phyloP scores from a whole-genome alignment of 257 asterid genomes.

The Solanum sitiens region DNA sequence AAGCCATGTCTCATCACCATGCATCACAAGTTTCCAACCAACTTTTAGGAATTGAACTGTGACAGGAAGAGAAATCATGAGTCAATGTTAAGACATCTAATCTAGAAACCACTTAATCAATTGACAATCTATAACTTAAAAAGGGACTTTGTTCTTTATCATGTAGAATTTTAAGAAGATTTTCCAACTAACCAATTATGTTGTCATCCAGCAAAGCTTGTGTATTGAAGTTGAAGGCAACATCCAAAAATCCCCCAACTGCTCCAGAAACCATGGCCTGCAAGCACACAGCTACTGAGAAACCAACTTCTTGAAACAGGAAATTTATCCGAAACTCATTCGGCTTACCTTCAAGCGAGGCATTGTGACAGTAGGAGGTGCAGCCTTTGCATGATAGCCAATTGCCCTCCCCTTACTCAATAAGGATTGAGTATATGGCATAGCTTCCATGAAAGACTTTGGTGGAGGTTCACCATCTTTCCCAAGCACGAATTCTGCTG shows the following conservation, averaged over 20 bases:
- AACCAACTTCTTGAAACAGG: not conserved
- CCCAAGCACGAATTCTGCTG: constrained; percentile 91
- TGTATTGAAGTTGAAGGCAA: constrained; percentile 83
- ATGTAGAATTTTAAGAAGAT: not conserved
- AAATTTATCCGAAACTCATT: not conserved
- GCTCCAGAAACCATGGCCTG: constrained; percentile 98
- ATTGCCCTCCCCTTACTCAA: constrained; percentile 56
- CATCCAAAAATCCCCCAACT: constrained; percentile 82
- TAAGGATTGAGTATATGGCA: constrained; percentile 83
- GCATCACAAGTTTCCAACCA: constrained; percentile 94
- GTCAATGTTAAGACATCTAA: not conserved
- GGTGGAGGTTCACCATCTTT: constrained; percentile 66
- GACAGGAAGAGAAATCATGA: constrained; percentile 5
- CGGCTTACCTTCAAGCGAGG: constrained; percentile 77
- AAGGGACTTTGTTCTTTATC: not conserved
- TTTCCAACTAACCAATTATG: constrained; percentile 63
- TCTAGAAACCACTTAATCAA: not conserved
- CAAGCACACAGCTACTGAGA: not conserved
- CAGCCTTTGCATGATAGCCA: constrained; percentile 92
- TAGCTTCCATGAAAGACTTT: constrained; percentile 49
- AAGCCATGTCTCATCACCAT: constrained; percentile 94
- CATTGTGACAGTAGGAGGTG: constrained; percentile 97
- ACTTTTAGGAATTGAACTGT: constrained; percentile 62
- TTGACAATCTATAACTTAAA: not conserved
- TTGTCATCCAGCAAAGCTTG: constrained; percentile 85